These are phyloP conservation scores for Penicillium sp. DNA, from an alignment of 2,329 filamentous ascomycete species.

Conservation along the genomic window DNA sequence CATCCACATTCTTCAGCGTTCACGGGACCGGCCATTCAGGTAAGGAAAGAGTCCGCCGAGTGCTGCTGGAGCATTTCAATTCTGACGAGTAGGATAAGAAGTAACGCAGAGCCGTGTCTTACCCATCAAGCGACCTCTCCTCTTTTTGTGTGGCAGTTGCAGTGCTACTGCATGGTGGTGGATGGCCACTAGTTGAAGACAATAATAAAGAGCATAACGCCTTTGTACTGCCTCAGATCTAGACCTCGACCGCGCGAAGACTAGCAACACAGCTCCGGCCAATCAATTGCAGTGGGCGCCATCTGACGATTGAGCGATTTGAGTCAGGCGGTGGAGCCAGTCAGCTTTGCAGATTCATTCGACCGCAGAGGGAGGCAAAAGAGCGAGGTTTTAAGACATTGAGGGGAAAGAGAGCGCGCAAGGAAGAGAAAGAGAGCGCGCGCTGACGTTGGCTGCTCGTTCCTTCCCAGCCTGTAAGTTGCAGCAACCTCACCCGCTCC, in stretches of 20 bases:
- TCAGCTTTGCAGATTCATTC: not conserved
- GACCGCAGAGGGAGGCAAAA: not conserved
- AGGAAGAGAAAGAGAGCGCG: not conserved
- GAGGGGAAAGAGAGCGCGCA: not conserved
- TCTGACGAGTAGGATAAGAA: not conserved
- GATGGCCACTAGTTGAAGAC: too few relatives aligned
- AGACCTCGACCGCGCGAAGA: constrained; percentile 1
- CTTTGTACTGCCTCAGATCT: constrained; percentile 4
- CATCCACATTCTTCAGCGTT: constrained; percentile 13
- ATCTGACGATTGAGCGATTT: constrained; percentile 5
- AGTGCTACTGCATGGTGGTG: not conserved
- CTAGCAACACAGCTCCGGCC: not conserved
- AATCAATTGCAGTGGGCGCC: constrained; percentile 3
- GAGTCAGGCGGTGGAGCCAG: constrained; percentile 7
- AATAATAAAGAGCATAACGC: not conserved
- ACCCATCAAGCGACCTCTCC: not conserved
- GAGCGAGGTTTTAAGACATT: not conserved
- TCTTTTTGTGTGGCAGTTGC: not conserved
- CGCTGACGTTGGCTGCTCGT: not conserved
- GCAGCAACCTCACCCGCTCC: not conserved
- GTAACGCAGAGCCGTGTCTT: not conserved
- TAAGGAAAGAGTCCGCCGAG: not conserved
- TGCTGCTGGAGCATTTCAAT: not conserved
- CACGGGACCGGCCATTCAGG: constrained; percentile 10
- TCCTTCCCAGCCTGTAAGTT: not conserved